Evolutionary conservation across 371 early-diverging fungal genomes (phyloP).

Genomic region (Cokeromyces recurvatus): DNA sequence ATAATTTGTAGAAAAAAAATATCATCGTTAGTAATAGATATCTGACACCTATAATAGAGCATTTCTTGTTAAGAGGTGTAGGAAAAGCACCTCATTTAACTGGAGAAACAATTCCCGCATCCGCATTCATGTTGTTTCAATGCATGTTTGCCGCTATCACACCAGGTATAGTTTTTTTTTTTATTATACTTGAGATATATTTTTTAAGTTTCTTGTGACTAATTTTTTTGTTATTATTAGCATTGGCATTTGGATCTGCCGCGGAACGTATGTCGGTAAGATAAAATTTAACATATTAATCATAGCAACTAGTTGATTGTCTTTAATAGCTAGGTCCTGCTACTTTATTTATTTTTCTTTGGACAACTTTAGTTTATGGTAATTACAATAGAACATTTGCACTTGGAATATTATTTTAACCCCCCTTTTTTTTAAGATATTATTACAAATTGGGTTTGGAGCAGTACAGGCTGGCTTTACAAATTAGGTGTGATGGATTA

Average conservation of each 20-base stretch:
- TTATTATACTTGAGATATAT: background rate
- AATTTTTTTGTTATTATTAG: constrained; percentile 50
- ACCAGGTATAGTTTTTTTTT: constrained; percentile 34
- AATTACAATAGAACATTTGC: constrained; percentile 1
- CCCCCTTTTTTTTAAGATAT: constrained; percentile 30
- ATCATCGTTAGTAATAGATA: background rate
- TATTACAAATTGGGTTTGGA: constrained; percentile 85
- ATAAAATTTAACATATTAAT: no score
- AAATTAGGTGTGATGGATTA: constrained; percentile 74
- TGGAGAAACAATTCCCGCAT: constrained; percentile 52
- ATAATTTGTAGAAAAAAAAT: constrained; percentile 19
- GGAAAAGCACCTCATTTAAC: constrained; percentile 32
- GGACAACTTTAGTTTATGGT: constrained; percentile 80
- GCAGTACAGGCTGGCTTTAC: constrained; percentile 63
- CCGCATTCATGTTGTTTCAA: constrained; percentile 69
- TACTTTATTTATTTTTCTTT: constrained; percentile 75
- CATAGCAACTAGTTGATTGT: background rate
- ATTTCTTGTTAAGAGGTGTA: constrained; percentile 43
- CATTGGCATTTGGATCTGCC: constrained; percentile 78
- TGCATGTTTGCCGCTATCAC: constrained; percentile 71
- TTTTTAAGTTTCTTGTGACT: background rate
- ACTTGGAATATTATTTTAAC: no score
- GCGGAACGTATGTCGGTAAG: constrained; percentile 75
- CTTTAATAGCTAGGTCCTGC: constrained; percentile 56
- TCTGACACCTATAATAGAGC: constrained; percentile 6